Evolutionary conservation across 495 filamentous ascomycete species (phyloP).

Genomic region (Hypoxylon fuscum): DNA sequence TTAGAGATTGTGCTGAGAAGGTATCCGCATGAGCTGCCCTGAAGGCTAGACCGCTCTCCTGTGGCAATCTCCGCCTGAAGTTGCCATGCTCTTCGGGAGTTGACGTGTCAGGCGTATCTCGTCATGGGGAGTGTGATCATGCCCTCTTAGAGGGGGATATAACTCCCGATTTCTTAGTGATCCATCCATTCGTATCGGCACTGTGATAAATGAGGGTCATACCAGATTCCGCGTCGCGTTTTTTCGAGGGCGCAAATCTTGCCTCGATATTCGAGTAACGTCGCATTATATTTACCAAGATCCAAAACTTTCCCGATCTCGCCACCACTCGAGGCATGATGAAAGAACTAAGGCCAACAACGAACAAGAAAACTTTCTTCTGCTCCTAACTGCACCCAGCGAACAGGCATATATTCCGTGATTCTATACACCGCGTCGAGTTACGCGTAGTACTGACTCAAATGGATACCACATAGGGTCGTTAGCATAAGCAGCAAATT

Average conservation of each 20-base stretch:
- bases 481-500: background rate
- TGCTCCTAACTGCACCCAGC: background rate
- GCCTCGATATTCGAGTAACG: constrained; percentile 15
- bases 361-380: constrained; percentile 2
- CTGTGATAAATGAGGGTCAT: background rate
- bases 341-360: background rate
- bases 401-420: background rate
- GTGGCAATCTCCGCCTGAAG: background rate
- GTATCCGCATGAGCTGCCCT: background rate
- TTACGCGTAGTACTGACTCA: background rate
- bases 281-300: constrained; percentile 12
- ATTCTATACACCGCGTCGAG: background rate
- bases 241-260: constrained; percentile 17
- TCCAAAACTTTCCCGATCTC: background rate
- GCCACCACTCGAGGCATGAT: constrained; percentile 1
- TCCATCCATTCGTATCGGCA: constrained; percentile 2
- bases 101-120: constrained; percentile 2
- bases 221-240: no score
- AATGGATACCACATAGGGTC: background rate
- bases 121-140: constrained; percentile 3
- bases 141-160: constrained; percentile 7
- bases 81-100: background rate
- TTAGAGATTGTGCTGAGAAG: background rate
- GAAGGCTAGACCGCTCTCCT: background rate
- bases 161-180: background rate